Base-by-base conservation (phyloP, 176 grass and related monocot genomes). In the Rhipidocladum racemiflorum region DNA sequence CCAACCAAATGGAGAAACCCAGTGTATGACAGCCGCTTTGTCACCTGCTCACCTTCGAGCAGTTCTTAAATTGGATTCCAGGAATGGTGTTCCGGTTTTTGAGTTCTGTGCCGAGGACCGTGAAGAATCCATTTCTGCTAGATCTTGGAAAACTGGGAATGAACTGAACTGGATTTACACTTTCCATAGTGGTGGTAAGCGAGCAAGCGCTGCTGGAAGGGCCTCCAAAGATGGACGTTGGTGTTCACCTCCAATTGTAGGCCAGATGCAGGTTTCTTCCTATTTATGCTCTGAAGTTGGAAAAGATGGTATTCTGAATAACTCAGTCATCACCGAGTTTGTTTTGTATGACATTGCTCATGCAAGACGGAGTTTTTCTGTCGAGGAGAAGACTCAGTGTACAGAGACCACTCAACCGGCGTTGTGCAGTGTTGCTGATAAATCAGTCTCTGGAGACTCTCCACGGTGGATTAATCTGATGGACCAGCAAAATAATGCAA, bases 141-240 rank as follows among this genome's bases (percentile, higher is more conserved):
- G 83, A 60, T 90, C 80, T 83, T 99, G 97, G 97, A 91, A 92
- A 91, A 92, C 87, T 10, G 91, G 75, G 39, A 90, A 85, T 76
- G 89, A 85, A 62, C 83, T 90, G 80, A 92, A 78, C 72, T 91
- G 93, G 88, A 88, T 93, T 36, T 99, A 99, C 89, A 99, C 97
- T 44, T 92, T 99, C 77, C 91, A 99, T 67, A 82, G 83, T 24
- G 83, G 78, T 20, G 85, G 83, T 13, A 95, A 88, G 71, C 88
- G 85, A 68, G 71, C 80, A 73, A 93, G 84, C 70, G 83, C 45
- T n/a, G 80, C 74, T 86, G 80, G 89, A 85, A 88, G 86, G 86
- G 77, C 89, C 48, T 87, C 81, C 43, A 90, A 91, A 77, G 88
- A 90, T 72, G 68, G 57, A 59, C 81, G 82, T 20, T 88, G 61